Percentiles rank a stretch among this genome's conserved stretches.
Evolutionary conservation across 2,329 filamentous ascomycete genomes (phyloP).

Genomic region (Hypocrella siamensis): DNA sequence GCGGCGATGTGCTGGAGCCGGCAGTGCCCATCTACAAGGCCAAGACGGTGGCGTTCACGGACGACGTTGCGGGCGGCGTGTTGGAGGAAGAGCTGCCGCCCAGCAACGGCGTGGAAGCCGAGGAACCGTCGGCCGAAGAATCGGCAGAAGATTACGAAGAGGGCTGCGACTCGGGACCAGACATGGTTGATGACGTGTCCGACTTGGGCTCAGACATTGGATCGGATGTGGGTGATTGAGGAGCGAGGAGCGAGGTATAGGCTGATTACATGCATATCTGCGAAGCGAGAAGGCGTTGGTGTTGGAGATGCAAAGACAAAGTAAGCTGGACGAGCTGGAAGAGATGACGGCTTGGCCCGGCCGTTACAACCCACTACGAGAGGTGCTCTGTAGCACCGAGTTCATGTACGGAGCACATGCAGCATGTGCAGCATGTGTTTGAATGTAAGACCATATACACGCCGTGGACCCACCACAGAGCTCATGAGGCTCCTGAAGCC

Average conservation of each 20-base stretch:
- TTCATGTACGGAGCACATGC: too few relatives aligned
- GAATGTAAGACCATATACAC: too few relatives aligned
- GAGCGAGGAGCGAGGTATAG: neutral
- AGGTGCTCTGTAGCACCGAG: too few relatives aligned
- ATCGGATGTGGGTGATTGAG: conserved; percentile 3
- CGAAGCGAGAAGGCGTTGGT: too few relatives aligned
- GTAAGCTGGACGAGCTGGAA: too few relatives aligned
- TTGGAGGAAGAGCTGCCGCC: conserved; percentile 12
- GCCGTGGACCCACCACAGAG: too few relatives aligned
- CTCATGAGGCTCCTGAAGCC: too few relatives aligned
- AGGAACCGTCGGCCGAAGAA: conserved; percentile 8
- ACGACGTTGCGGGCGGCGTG: conserved; percentile 28
- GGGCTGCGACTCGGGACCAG: conserved; percentile 3
- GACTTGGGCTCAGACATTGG: conserved; percentile 3
- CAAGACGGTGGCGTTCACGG: conserved; percentile 49
- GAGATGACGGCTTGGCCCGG: too few relatives aligned
- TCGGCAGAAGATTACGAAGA: conserved; percentile 5
- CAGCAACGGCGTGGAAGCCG: neutral
- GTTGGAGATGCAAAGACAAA: too few relatives aligned
- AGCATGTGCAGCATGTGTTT: too few relatives aligned
- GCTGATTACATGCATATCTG: too few relatives aligned
- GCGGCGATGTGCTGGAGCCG: conserved; percentile 66
- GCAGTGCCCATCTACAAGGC: conserved; percentile 24
- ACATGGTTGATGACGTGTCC: conserved; percentile 3
- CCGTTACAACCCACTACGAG: too few relatives aligned